Evolutionary conservation across 2,329 filamentous ascomycete genomes (phyloP).

Genomic region (Colletotrichum trifolii): DNA sequence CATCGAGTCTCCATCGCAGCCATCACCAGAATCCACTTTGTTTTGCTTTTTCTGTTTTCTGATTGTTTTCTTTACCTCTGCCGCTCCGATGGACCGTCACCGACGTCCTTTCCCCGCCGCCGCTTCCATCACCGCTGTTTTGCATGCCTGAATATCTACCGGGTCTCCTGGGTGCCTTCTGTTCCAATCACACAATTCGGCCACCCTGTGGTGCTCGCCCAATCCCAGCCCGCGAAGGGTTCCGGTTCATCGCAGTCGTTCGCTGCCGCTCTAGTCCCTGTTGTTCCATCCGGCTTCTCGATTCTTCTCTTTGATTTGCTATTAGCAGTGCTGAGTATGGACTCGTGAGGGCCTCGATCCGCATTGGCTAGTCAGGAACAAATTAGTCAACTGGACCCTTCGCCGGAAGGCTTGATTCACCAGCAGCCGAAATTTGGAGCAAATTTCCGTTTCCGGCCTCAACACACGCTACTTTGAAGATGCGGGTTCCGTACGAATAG

Average conservation of each 20-base stretch:
- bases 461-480: constrained; percentile 13
- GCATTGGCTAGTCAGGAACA: constrained; percentile 10
- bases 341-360: not conserved
- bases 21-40: constrained; percentile 26
- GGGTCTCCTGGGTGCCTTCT: constrained; percentile 10
- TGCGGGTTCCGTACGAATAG: constrained; percentile 12
- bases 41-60: constrained; percentile 5
- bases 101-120: constrained; percentile 13
- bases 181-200: constrained; percentile 14
- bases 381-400: not conserved
- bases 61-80: constrained; percentile 5
- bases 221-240: constrained; percentile 1
- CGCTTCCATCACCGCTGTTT: constrained; percentile 35
- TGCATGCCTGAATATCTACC: not conserved
- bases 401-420: not conserved
- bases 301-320: constrained; percentile 13
- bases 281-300: not conserved
- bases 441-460: constrained; percentile 6
- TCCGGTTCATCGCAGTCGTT: not conserved
- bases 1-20: constrained; percentile 20
- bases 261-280: constrained; percentile 12
- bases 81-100: constrained; percentile 28
- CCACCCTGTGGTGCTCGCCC: not conserved
- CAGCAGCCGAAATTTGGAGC: constrained; percentile 10
- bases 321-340: constrained; percentile 4